Base-by-base conservation (phyloP, 1,284 basidiomycete genomes). In the Termitomyces sp. region DNA sequence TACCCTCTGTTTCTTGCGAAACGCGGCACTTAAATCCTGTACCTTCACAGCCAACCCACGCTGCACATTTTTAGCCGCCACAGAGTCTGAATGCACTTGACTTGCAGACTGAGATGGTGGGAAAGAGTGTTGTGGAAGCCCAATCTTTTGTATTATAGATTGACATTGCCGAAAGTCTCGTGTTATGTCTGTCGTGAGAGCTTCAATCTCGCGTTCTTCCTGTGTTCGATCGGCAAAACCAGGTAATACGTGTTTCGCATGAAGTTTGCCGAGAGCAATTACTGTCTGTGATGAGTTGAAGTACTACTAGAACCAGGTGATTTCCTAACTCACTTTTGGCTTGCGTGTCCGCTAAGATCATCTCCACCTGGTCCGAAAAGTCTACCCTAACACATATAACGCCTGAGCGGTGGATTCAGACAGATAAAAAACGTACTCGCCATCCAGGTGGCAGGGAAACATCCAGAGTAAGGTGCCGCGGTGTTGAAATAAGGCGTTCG, bases 1-100 rank as follows among this genome's bases (percentile, higher is more conserved):
- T 31, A 95, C 88, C 54, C 92, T 84, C 73, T 99, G 97, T 75
- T 97, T 98, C 78, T 96, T 98, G 57, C 97, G 82, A 68, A 99
- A 99, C n/a, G 86, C 77, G 19, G 88, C 90, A 64, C 92, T 95
- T 48, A 95, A 77, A 63, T 94, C 92, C 75, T 99, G 97, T 9
- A 98, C 86, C 67, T 94, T 91, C 24, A 92, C 93, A 19, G 97
- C 97, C 38, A 99, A 82, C 10, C 89, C 95, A 31, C 94, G 86
- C 70, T 99, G 96, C n/a, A 98, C 93, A 67, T 99, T 99, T 73
- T 92, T 88, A 41, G 91, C 89, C 1, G 94, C 86, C 50, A 89
- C 77, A 15, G 77, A 73, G 64, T 90, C 82, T 52, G 90, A 78
- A 45, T 72, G 67, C 54, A 70, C 65, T 61, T 67, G 56, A 30